Base-by-base conservation (phyloP, 805 yeast species). In the Ogataea nitratoaversa region DNA sequence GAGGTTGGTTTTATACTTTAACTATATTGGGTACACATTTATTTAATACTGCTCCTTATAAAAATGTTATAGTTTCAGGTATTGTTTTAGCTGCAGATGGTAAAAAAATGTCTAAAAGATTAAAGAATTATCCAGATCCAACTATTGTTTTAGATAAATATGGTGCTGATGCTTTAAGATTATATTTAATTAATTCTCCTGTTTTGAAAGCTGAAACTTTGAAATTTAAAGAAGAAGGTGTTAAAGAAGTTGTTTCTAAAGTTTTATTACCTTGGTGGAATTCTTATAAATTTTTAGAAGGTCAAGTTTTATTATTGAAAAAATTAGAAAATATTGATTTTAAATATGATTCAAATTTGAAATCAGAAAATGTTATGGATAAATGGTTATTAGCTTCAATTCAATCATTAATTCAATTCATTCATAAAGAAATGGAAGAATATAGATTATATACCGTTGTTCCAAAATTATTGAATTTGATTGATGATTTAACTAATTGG, bases 1-100 rank as follows among this genome's bases (percentile, higher is more conserved):
- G 99, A 79, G 99, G 99, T 63, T 93, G 99, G 99, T 93, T 93
- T 71, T 93, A 93, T 68, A 93, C 99, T 38, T 75, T 93, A 64
- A 83, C 95, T 34, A 96, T 93, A 19, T 75, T 93, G 57, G 99
- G 98, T 65, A 87, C 96, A 42, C 97, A 91, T 56, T 71, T 93
- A 56, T 93, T 93, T 71, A 82, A 84, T 57, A 77, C 82, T 43
- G 95, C 95, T 48, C 98, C 99, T 36, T 93, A 84, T 74, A 72
- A 91, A 67, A 93, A 93, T 65, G 96, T 90, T 49, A 87, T 93
- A 63, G 99, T 93, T 38, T 74, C 89, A 32, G 99, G 99, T 74
- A 86, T 93, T 60, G 96, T 93, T 33, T 76, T 93, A 53, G 99
- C 99, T 34, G 82, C 93, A 33, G 99, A 93, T 62, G 99, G 99